Base-by-base conservation (phyloP, 164 flowering plant species). In the Berberis vulgaris region DNA sequence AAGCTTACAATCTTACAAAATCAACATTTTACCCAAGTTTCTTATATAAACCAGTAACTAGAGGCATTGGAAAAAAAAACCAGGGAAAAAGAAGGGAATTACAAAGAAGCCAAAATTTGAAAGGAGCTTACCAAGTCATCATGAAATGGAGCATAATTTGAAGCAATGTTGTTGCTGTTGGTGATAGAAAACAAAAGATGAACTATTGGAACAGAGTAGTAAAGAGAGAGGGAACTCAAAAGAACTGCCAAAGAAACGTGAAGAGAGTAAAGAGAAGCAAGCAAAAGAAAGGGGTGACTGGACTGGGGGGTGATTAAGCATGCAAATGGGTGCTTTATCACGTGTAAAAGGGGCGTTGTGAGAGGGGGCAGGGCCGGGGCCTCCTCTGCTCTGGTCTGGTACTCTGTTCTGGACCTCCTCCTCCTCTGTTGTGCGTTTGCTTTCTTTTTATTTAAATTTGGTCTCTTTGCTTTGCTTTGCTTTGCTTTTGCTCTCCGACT, bases 281-380 rank as follows among this genome's bases (percentile, higher is more conserved):
- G 73, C 57, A 41, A 59, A 52, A 26, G 53, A 55, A 45, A 62
- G 68, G 50, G 71, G 75, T 78, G 81, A 74, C 72, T 69, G 41
- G 44, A 57, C 1, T 5, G 44, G 11, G 43, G 41, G 41, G 41
- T 39, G 9, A 6, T 7, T n/a, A 56, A 7, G 9, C 40, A 26
- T 26, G 59, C n/a, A 7, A 3, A 26, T 40, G 40, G 7, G 39
- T 78, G 74, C 84, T 82, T 80, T 79, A 84, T 82, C 91, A 83
- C 91, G 87, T 84, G 91, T 80, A 83, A 82, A 85, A 82, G 83
- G 83, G 73, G 75, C 74, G 69, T 61, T n/a, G 12, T 69, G 72
- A 72, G 64, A 74, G 26, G 26, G 26, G 0, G 26, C 26, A 26
- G 26, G 26, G 26, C 26, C 26, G 26, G 26, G 26, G 26, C 26